phyloP scores from a whole-genome alignment of 2,329 filamentous ascomycete species.

The Fusarium torreyae region DNA sequence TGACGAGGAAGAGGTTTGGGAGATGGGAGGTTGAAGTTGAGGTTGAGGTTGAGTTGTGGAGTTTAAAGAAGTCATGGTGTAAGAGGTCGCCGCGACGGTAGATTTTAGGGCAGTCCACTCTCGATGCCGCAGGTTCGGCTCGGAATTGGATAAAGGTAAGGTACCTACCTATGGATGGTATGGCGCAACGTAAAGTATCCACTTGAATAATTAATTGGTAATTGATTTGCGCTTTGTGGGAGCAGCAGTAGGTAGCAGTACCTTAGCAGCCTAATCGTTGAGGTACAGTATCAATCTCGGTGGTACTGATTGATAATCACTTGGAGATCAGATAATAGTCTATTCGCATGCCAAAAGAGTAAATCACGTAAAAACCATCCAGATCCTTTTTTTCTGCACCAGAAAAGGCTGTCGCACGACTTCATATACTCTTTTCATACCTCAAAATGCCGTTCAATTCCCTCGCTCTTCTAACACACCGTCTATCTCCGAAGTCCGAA shows the following conservation, averaged over 20 bases:
- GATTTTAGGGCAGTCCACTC: slow-evolving; percentile 39
- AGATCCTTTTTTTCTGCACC: neutral
- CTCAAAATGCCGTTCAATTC: slow-evolving; percentile 29
- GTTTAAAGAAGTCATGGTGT: slow-evolving; percentile 22
- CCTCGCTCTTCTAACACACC: slow-evolving; percentile 35
- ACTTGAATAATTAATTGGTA: slow-evolving; percentile 24
- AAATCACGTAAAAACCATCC: neutral
- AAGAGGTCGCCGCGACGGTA: slow-evolving; percentile 30
- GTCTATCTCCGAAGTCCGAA: slow-evolving; percentile 42
- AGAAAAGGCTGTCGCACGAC: neutral
- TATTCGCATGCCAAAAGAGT: neutral
- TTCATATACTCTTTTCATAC: slow-evolving; percentile 15
- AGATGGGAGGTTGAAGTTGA: neutral
- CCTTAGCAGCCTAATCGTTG: neutral
- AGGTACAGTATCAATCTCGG: neutral
- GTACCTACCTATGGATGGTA: no score
- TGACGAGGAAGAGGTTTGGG: slow-evolving; percentile 13
- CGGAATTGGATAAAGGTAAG: slow-evolving; percentile 6
- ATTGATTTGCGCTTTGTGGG: slow-evolving; percentile 13
- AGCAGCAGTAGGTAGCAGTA: slow-evolving; percentile 1
- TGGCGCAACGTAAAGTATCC: slow-evolving; percentile 3
- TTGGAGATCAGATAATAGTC: neutral
- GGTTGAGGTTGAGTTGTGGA: slow-evolving; percentile 15
- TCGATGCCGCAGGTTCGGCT: slow-evolving; percentile 33
- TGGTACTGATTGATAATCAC: slow-evolving; percentile 41